Evolutionary conservation across 139 green algal species (phyloP).

Genomic region (Yamagishiella unicocca): DNA sequence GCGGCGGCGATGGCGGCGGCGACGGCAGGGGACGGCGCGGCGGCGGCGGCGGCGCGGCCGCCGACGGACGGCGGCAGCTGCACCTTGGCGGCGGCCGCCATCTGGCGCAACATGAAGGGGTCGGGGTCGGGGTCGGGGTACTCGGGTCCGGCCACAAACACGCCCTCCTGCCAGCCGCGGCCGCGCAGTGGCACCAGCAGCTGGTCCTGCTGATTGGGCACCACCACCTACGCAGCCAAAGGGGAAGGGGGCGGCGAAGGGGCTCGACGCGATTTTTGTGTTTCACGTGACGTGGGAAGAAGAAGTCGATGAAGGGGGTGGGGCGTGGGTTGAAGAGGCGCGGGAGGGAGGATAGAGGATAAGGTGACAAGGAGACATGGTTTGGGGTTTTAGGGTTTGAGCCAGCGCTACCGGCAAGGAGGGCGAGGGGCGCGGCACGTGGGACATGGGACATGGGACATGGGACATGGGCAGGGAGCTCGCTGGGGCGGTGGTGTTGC

Average conservation of each 20-base stretch:
- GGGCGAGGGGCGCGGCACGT: too few species aligned
- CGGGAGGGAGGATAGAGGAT: too few species aligned
- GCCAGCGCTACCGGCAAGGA: too few species aligned
- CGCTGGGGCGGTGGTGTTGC: too few species aligned
- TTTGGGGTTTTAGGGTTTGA: too few species aligned
- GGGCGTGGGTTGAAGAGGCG: too few species aligned
- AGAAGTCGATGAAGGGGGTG: too few species aligned
- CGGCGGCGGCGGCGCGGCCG: neutral
- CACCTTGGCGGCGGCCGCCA: conserved; percentile 15
- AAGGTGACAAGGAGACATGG: too few species aligned
- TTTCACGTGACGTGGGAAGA: too few species aligned
- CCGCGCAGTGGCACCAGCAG: conserved; percentile 61
- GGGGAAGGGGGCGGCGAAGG: neutral
- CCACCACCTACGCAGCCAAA: conserved; percentile 43
- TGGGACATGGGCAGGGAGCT: too few species aligned
- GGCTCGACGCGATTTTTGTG: neutral
- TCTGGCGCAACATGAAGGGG: conserved; percentile 61
- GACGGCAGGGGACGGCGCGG: neutral
- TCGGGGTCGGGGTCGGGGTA: conserved; percentile 52
- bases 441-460: too few species aligned
- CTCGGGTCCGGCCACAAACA: conserved; percentile 55
- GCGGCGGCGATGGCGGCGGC: neutral
- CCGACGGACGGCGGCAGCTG: conserved; percentile 18
- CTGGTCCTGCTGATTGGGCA: conserved; percentile 74
- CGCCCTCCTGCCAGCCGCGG: conserved; percentile 67